Evolutionary conservation across 1,284 basidiomycete species (phyloP).

Genomic region (Golubevia sp.): DNA sequence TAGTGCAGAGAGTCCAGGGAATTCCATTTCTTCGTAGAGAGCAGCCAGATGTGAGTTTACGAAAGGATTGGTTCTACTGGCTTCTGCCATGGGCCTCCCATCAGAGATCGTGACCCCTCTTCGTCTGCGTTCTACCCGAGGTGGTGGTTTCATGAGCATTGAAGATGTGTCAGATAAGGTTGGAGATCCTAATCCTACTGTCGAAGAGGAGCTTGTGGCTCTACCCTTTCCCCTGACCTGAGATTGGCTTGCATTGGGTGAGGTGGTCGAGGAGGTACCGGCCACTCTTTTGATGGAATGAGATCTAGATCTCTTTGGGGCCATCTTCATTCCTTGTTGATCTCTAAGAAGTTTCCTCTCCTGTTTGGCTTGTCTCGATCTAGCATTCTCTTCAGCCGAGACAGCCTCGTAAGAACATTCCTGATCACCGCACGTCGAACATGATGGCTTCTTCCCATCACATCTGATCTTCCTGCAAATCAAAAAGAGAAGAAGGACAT

Average conservation of each 20-base stretch:
- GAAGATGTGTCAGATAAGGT: too few species aligned
- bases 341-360: not conserved
- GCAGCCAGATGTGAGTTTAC: not conserved
- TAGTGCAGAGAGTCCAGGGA: not conserved
- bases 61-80: too few species aligned
- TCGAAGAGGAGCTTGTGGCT: not conserved
- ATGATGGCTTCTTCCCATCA: slow-evolving; percentile 2
- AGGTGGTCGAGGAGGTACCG: not conserved
- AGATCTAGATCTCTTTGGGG: not conserved
- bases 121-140: not conserved
- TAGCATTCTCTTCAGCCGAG: not conserved
- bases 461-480: slow-evolving; percentile 10
- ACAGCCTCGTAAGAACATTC: slow-evolving; percentile 9
- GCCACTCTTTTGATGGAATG: not conserved
- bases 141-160: not conserved
- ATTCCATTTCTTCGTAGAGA: not conserved
- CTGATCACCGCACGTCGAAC: not conserved
- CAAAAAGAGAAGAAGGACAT: not conserved
- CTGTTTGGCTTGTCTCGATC: not conserved
- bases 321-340: too few species aligned
- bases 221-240: not conserved
- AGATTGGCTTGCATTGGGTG: too few species aligned
- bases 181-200: not conserved
- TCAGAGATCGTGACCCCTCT: not conserved
- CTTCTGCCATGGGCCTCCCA: not conserved